phyloP scores from a whole-genome alignment of 192 early-diverging fungal species.

The Gonapodya sp. region DNA sequence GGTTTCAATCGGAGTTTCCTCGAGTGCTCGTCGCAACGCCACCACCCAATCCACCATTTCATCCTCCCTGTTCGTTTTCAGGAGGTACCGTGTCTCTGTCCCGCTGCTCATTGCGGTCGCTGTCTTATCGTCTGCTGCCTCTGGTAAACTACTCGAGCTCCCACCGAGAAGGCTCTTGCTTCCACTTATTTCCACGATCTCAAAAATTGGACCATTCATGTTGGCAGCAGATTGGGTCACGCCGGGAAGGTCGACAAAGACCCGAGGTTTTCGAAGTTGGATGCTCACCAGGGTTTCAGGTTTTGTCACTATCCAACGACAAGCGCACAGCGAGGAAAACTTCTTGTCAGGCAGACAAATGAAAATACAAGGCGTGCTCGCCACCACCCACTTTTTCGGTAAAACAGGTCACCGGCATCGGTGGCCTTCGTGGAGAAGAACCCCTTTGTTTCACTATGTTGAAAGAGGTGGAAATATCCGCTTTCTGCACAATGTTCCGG shows the following conservation, averaged over 20 bases:
- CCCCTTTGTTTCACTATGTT: not conserved
- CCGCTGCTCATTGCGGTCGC: not conserved
- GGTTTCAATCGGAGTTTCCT: not conserved
- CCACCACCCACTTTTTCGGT: not conserved
- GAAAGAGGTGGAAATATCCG: not conserved
- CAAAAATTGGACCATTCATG: not conserved
- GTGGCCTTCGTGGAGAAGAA: not conserved
- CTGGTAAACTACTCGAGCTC: not conserved
- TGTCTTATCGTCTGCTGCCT: not conserved
- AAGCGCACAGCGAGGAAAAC: no score
- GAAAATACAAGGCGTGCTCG: no score
- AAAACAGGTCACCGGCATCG: not conserved
- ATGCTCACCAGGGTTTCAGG: not conserved
- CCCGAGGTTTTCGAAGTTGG: not conserved
- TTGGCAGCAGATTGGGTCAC: not conserved
- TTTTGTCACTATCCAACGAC: not conserved
- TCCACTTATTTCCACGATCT: not conserved
- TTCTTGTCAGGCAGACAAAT: no score
- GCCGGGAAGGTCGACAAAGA: not conserved
- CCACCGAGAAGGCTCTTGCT: not conserved
- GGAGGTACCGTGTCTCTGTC: not conserved
- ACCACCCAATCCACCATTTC: slow-evolving; percentile 1
- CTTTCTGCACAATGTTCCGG: not conserved
- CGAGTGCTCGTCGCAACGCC: not conserved
- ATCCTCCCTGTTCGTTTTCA: not conserved